A percentile compares a stretch with the other conserved stretches of the same genome.
phyloP scores from a whole-genome alignment of 1,284 basidiomycete species.

The Termitomyces sp. region DNA sequence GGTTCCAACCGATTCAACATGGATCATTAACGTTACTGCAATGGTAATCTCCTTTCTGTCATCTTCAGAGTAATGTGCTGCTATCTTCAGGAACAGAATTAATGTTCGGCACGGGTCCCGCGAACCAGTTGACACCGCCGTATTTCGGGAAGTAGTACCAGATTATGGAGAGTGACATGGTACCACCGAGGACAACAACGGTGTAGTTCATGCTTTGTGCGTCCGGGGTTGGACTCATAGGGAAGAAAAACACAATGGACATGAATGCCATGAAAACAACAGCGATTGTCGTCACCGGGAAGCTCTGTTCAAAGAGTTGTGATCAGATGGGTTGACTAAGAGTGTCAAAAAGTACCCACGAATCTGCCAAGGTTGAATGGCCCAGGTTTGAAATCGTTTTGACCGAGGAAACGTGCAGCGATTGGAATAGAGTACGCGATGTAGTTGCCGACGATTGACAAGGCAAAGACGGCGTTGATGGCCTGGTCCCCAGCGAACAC shows the following conservation, averaged over 20 bases:
- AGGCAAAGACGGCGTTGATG: conserved; percentile 64
- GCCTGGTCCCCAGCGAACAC: conserved; percentile 62
- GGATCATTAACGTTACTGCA: background rate
- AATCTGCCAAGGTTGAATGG: conserved; percentile 62
- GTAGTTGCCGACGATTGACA: conserved; percentile 54
- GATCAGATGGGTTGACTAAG: background rate
- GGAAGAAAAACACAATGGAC: conserved; percentile 54
- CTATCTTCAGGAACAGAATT: background rate
- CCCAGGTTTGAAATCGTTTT: conserved; percentile 58
- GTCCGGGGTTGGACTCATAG: conserved; percentile 40
- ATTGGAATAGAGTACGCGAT: conserved; percentile 61
- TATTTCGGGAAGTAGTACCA: conserved; percentile 17
- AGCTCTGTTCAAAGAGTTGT: conserved; percentile 32
- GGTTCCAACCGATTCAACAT: background rate
- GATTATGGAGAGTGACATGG: conserved; percentile 45
- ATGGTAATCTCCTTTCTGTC: background rate
- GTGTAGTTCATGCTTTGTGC: conserved; percentile 62
- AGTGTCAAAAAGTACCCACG: conserved; percentile 30
- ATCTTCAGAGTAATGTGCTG: background rate
- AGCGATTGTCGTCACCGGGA: conserved; percentile 46
- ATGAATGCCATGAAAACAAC: conserved; percentile 60
- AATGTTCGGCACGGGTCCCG: conserved; percentile 10
- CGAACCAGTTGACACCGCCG: conserved; percentile 15
- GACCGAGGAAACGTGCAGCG: conserved; percentile 39
- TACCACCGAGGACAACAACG: conserved; percentile 38